Base-by-base conservation (phyloP, 1,284 basidiomycete genomes). In the Hymenochaete sp. region DNA sequence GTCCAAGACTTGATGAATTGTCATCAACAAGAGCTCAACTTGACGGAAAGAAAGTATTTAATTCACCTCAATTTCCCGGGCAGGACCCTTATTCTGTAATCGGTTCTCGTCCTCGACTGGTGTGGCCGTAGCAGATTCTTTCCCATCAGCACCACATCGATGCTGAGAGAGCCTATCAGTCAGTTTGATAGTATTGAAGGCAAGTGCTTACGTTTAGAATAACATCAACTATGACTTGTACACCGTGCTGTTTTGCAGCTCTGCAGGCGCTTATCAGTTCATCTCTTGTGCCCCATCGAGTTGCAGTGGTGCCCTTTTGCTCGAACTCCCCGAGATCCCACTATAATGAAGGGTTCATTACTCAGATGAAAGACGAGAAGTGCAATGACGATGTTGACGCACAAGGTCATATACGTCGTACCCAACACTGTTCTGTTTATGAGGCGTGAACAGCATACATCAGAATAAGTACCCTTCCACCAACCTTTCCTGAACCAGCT, bases 321-420 rank as follows among this genome's bases (percentile, higher is more conserved):
- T 90, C 66, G 55, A 96, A 97, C 67, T 97, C 93, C 38, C 93
- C 93, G 8, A 97, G 66, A 59, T 93, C 90, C 85, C 86, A 92
- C 75, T 90, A 49, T 46, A 7, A 21, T 11, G n/a, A n/a, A 22
- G 3, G 27, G 26, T 11, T 28, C 18, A 29, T 26, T 24, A 37
- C n/a, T n/a, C n/a, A n/a, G n/a, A n/a, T n/a, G n/a, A n/a, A n/a
- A n/a, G n/a, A n/a, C n/a, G n/a, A n/a, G n/a, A n/a, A n/a, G n/a
- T n/a, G n/a, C n/a, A 36, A 14, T 14, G 16, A 27, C 26, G 13
- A 14, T 8, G 4, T 7, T 21, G 16, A 57, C 66, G 46, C 62
- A 85, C 82, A 62, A 88, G 57, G 57, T 89, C 85, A 59, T 88
- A 88, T 2, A 82, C 84, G 58, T 88, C 84, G 54, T 88, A 89